Percentiles rank a stretch among this genome's conserved stretches.
These are phyloP conservation scores for Dillenia suffruticosa DNA, from an alignment of 164 flowering plant genomes.

Conservation along the genomic window DNA sequence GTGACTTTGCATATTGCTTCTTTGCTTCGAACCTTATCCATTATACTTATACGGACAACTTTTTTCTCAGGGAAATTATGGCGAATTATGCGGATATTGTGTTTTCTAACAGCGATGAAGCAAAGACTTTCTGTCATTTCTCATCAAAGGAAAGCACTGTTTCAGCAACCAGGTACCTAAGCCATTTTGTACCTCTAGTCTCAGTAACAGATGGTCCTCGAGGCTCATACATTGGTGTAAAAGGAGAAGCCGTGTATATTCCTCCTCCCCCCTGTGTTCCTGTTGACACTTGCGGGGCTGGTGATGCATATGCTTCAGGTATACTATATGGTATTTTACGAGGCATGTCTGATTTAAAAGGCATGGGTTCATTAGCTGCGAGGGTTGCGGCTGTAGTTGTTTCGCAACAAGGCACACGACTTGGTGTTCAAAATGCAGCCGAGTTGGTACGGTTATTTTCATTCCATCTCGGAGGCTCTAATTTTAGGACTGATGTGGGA, in stretches of 20 bases:
- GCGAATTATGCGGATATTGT: conserved; percentile 81
- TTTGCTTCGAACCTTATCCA: too few species aligned
- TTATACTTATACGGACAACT: not conserved
- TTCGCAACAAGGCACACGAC: conserved; percentile 90
- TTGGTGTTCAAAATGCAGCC: conserved; percentile 70
- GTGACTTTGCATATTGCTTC: too few species aligned
- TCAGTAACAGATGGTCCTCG: conserved; percentile 86
- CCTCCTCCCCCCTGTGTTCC: conserved; percentile 82
- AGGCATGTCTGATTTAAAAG: conserved; percentile 70
- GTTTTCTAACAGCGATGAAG: conserved; percentile 90
- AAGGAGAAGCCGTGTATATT: conserved; percentile 85
- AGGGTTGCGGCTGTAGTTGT: conserved; percentile 87
- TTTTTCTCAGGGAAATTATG: conserved; percentile 66
- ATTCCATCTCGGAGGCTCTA: conserved; percentile 29
- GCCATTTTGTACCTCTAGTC: conserved; percentile 82
- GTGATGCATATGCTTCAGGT: conserved; percentile 97
- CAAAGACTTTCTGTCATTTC: conserved; percentile 79
- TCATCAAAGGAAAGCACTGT: conserved; percentile 62
- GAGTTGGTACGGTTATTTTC: conserved; percentile 61
- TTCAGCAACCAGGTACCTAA: conserved; percentile 71
- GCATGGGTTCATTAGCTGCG: conserved; percentile 78
- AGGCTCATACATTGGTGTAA: conserved; percentile 88
- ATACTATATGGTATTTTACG: conserved; percentile 67
- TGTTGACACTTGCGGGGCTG: conserved; percentile 94
- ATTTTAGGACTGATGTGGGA: conserved; percentile 37